Conservation (phyloP, 2,329 filamentous ascomycete species). For the Colletotrichum musae region DNA sequence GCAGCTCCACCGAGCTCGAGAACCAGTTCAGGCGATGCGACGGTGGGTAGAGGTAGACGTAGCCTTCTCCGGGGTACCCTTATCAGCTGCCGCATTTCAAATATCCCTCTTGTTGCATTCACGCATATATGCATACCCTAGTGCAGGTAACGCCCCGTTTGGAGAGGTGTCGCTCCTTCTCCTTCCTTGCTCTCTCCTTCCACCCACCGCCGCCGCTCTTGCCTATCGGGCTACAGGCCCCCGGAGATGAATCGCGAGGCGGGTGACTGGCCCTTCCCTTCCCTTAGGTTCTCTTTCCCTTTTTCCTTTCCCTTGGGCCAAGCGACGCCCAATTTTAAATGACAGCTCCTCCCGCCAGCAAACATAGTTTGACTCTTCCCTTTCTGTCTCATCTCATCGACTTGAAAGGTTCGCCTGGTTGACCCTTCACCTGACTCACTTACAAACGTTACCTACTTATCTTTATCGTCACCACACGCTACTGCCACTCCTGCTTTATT, state of each 20-base stretch:
- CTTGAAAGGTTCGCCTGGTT: constrained; percentile 13
- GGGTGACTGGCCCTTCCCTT: constrained; percentile 17
- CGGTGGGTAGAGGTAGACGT: constrained; percentile 8
- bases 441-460: constrained; percentile 23
- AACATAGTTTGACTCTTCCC: not conserved
- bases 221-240: constrained; percentile 32
- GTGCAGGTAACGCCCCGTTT: constrained; percentile 21
- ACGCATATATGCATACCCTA: constrained; percentile 15
- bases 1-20: constrained; percentile 8
- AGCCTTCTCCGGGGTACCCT: constrained; percentile 34
- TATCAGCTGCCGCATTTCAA: constrained; percentile 15
- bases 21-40: constrained; percentile 24
- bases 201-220: constrained; percentile 36
- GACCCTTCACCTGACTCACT: constrained; percentile 22
- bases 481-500: constrained; percentile 10
- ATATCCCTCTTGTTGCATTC: constrained; percentile 7
- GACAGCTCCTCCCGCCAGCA: constrained; percentile 27
- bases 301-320: constrained; percentile 11
- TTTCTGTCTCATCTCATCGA: constrained; percentile 15
- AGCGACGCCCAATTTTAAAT: constrained; percentile 35
- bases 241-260: constrained; percentile 24
- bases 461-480: constrained; percentile 3
- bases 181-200: constrained; percentile 29
- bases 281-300: constrained; percentile 5
- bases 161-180: constrained; percentile 27